Percentiles rank a stretch among this genome's conserved stretches.
Evolutionary conservation across 2,329 filamentous ascomycete species (phyloP).

Genomic region (Pyrenochaeta sp.): DNA sequence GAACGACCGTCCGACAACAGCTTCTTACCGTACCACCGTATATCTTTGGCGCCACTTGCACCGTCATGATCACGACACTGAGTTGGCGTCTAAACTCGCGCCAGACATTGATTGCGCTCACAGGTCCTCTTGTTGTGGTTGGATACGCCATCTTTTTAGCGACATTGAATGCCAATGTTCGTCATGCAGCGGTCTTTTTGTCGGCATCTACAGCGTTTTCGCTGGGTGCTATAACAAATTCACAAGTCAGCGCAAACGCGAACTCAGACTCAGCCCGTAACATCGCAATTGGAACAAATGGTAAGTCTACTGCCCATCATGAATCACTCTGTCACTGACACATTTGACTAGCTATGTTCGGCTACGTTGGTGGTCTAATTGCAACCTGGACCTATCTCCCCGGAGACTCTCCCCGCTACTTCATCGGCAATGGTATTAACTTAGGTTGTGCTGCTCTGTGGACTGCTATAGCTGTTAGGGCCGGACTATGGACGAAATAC

Average conservation of each 20-base stretch:
- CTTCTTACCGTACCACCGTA: constrained; percentile 74
- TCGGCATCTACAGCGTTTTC: constrained; percentile 68
- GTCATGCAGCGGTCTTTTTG: constrained; percentile 74
- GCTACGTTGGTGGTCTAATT: constrained; percentile 71
- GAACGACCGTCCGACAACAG: constrained; percentile 67
- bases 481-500: constrained; percentile 66
- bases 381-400: constrained; percentile 69
- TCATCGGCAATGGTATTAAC: constrained; percentile 67
- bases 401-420: constrained; percentile 68
- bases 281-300: constrained; percentile 22
- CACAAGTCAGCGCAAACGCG: constrained; percentile 73
- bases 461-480: constrained; percentile 16
- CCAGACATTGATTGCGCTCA: constrained; percentile 61
- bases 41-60: constrained; percentile 70
- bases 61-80: constrained; percentile 64
- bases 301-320: too few species aligned
- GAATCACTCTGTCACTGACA: too few species aligned
- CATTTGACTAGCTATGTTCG: constrained; percentile 63
- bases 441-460: constrained; percentile 44
- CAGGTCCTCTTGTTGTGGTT: constrained; percentile 65
- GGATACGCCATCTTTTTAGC: constrained; percentile 75
- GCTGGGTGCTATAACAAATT: constrained; percentile 69
- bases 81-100: constrained; percentile 67
- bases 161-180: constrained; percentile 53
- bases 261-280: constrained; percentile 70